Evolutionary conservation across 73 alveolate species (phyloP), one percentile per base, ranked within the genome.

Genomic region (Blepharisma stoltei): DNA sequence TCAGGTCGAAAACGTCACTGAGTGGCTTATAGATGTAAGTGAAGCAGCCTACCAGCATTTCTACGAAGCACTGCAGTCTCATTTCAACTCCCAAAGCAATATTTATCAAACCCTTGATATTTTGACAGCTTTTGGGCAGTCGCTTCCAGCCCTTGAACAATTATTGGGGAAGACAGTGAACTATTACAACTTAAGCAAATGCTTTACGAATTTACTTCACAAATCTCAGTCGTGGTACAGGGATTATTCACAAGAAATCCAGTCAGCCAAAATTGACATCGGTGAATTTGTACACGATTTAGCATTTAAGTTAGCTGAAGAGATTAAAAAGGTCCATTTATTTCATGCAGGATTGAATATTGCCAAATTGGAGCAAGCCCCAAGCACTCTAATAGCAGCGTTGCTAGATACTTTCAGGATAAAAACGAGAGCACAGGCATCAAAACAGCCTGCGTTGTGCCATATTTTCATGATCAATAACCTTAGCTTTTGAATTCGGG

Each of bases 181-280:
- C 14, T 60, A 60, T 25, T 60, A 60, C 46, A 25, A n/a, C 18
- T 14, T 25, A 2, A 18, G 48, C 5, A 60, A 60, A 25, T 9
- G 18, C 23, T 25, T 20, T 14, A 60, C 73, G 2, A 60, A n/a
- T 60, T 14, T 60, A 9, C 46, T 60, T 14, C 73, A 60, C 18
- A 60, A 60, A 60, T 60, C 48, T 25, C 73, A 60, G 4, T 14
- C 48, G 3, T 60, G 73, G 73, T 60, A 60, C 46, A 60, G 73
- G 73, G 73, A 60, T 20, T 60, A 60, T 25, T 8, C 23, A 14
- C 73, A 60, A 60, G 45, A 20, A 14, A 60, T 60, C 45, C 73
- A 60, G 23, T 20, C 73, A 1, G 46, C 49, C 5, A 60, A 60
- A 25, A 25, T 60, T 14, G 73, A 60, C 5, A 14, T 60, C 0